Conservation (phyloP, 2,329 filamentous ascomycete genomes). For the Beauveria australis region DNA sequence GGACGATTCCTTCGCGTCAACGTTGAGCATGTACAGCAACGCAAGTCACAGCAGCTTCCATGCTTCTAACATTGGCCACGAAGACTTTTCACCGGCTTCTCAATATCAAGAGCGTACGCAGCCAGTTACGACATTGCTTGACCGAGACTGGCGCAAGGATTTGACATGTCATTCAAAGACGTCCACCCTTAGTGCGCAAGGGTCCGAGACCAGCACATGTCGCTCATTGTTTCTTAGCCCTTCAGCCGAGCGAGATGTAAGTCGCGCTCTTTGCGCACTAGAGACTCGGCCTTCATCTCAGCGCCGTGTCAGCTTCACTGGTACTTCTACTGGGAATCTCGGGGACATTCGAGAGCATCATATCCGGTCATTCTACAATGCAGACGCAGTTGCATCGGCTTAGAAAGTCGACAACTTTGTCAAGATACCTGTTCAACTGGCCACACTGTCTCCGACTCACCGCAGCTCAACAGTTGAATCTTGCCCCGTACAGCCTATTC, state of each 20-base stretch:
- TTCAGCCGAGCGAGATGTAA: conserved; percentile 33
- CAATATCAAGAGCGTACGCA: neutral
- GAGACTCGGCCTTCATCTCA: conserved; percentile 18
- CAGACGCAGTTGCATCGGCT: conserved; percentile 28
- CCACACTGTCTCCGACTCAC: neutral
- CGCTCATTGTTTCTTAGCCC: conserved; percentile 7
- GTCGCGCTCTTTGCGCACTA: conserved; percentile 27
- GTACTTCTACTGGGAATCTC: neutral
- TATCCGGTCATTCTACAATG: conserved; percentile 27
- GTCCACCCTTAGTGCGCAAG: conserved; percentile 19
- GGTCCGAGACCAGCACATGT: conserved; percentile 1
- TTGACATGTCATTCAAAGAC: conserved; percentile 16
- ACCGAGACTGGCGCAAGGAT: neutral
- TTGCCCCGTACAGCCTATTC: neutral
- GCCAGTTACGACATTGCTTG: neutral
- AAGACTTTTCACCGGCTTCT: neutral
- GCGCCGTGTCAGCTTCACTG: neutral
- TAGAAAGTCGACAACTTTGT: conserved; percentile 34
- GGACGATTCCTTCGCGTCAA: conserved; percentile 19
- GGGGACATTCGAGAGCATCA: neutral
- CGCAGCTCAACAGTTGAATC: neutral
- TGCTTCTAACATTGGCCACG: neutral
- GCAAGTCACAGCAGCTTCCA: conserved; percentile 1
- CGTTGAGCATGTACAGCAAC: conserved; percentile 22
- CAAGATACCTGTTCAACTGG: conserved; percentile 23